Conservation (phyloP, 495 filamentous ascomycete genomes). For the Podospora appendiculata region DNA sequence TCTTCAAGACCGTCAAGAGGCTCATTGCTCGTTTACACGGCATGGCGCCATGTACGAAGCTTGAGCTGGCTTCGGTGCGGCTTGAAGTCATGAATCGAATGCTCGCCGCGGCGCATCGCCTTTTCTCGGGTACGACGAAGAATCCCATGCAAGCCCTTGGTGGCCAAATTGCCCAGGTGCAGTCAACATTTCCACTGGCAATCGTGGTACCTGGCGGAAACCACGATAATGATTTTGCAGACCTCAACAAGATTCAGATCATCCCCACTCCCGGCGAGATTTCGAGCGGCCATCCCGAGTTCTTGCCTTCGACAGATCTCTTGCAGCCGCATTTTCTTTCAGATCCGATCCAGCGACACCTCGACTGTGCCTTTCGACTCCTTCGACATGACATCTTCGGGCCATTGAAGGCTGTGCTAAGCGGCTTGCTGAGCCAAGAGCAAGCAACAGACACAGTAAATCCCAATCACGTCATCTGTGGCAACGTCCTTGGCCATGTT, state of each 20-base stretch:
- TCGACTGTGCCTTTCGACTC: neutral
- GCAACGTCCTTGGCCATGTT: neutral
- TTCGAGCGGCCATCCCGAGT: neutral
- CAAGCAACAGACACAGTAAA: neutral
- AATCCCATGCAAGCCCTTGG: too few relatives aligned
- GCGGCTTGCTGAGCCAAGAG: neutral
- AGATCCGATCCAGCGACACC: neutral
- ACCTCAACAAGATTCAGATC: neutral
- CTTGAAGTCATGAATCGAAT: too few relatives aligned
- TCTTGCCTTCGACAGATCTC: neutral
- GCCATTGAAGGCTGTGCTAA: neutral
- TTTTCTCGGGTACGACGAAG: too few relatives aligned
- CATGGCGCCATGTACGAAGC: too few relatives aligned
- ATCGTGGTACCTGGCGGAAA: conserved; percentile 1
- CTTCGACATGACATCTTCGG: neutral
- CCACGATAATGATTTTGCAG: conserved; percentile 9
- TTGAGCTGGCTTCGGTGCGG: too few relatives aligned
- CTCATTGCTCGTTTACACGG: too few relatives aligned
- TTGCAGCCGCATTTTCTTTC: neutral
- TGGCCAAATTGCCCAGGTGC: neutral
- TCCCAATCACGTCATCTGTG: neutral
- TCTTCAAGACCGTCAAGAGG: too few relatives aligned
- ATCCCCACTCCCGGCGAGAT: neutral
- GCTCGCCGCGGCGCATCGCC: too few relatives aligned
- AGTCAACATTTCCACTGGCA: conserved; percentile 3